Evolutionary conservation across 2,329 filamentous ascomycete genomes (phyloP).

Genomic region (Stachybotrys elegans): DNA sequence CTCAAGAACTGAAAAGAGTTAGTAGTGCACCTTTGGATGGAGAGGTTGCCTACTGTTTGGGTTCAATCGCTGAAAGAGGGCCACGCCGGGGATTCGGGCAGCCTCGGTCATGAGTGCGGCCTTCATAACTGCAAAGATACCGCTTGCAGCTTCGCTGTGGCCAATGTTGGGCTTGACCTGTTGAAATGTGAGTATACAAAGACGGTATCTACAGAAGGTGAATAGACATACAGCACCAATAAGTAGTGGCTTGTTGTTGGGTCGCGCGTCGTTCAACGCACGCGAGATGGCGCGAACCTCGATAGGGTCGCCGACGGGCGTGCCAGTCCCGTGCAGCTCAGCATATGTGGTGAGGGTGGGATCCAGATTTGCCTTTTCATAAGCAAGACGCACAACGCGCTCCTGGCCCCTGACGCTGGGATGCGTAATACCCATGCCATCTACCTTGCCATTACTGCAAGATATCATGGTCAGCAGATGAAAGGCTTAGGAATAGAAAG

Average conservation of each 20-base stretch:
- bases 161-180: background rate
- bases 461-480: background rate
- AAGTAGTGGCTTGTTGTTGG: background rate
- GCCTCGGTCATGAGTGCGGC: background rate
- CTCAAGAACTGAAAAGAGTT: background rate
- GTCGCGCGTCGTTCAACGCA: background rate
- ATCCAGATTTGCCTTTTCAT: background rate
- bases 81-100: background rate
- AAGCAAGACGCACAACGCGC: background rate
- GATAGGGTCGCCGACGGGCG: background rate
- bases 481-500: background rate
- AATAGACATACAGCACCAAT: background rate
- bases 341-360: background rate
- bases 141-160: background rate
- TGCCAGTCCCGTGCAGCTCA: background rate
- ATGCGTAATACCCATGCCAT: background rate
- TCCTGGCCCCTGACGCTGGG: slow-evolving; percentile 1
- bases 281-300: background rate
- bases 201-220: background rate
- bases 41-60: background rate
- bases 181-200: background rate
- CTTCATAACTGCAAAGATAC: background rate
- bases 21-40: background rate
- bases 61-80: background rate
- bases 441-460: background rate